These are phyloP conservation scores for Buddleja alternifolia DNA, from an alignment of 257 asterid species.

Conservation along the genomic window DNA sequence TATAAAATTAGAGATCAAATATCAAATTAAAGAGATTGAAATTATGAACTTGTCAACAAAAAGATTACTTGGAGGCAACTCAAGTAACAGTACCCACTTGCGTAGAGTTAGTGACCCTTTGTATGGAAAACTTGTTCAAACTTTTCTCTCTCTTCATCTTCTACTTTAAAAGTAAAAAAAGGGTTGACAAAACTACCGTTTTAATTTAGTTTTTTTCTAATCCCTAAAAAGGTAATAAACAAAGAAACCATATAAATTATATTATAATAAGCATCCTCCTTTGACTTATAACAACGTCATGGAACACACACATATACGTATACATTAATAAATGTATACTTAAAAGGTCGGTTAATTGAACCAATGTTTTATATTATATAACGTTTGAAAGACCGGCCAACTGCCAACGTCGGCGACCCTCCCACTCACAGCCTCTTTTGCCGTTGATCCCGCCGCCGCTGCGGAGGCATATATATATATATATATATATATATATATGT, in stretches of 20 bases:
- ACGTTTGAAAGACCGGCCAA: conserved; percentile 29
- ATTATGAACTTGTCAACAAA: not conserved
- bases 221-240: conserved; percentile 5
- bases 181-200: conserved; percentile 21
- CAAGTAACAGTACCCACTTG: not conserved
- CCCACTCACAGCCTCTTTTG: conserved; percentile 20
- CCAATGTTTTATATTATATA: not conserved
- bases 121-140: not conserved
- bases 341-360: conserved; percentile 35
- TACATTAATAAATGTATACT: not conserved
- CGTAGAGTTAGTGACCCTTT: conserved; percentile 7
- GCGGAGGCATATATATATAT: no score
- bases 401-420: conserved; percentile 34
- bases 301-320: not conserved
- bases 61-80: conserved; percentile 19
- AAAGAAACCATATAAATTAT: not conserved
- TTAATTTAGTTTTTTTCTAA: not conserved
- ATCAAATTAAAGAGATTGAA: no score
- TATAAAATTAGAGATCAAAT: no score
- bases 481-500: not conserved
- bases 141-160: conserved; percentile 4
- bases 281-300: conserved; percentile 16
- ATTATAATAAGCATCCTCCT: not conserved
- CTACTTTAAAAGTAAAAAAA: not conserved
- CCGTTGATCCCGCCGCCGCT: conserved; percentile 38